phyloP scores from a whole-genome alignment of 306 rosid species.

The Biancaea sappan region DNA sequence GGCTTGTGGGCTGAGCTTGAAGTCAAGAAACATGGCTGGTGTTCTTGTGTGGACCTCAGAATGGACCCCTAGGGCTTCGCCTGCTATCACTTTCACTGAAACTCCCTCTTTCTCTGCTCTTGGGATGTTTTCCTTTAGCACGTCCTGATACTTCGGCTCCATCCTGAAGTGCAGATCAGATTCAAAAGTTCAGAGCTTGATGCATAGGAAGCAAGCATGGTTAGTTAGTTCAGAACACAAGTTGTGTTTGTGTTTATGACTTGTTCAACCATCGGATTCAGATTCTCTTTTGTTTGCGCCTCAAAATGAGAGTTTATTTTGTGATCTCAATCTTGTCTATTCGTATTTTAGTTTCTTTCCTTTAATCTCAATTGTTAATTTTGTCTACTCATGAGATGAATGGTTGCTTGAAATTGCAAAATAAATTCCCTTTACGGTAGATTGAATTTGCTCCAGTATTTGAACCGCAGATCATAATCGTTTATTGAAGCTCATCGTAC shows the following conservation, averaged over 20 bases:
- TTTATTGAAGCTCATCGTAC: too few relatives aligned
- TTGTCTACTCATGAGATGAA: too few relatives aligned
- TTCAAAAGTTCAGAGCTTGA: not conserved
- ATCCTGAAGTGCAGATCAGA: slow-evolving; percentile 48
- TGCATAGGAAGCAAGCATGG: not conserved
- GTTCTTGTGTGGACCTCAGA: slow-evolving; percentile 59
- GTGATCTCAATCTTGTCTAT: too few relatives aligned
- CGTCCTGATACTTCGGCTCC: slow-evolving; percentile 66
- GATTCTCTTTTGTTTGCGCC: too few relatives aligned
- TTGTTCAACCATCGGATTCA: not conserved
- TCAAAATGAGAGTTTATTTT: too few relatives aligned
- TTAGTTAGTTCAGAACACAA: not conserved
- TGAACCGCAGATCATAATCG: too few relatives aligned
- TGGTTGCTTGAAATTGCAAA: too few relatives aligned
- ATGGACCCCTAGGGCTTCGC: slow-evolving; percentile 58
- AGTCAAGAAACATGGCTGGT: slow-evolving; percentile 64
- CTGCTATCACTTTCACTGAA: slow-evolving; percentile 62
- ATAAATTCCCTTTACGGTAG: too few relatives aligned
- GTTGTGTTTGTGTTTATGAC: not conserved
- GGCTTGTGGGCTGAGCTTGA: slow-evolving; percentile 47
- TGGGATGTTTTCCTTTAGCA: slow-evolving; percentile 47
- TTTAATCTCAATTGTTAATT: too few relatives aligned
- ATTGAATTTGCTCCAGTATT: too few relatives aligned
- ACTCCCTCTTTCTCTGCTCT: slow-evolving; percentile 59
- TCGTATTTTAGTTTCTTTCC: too few relatives aligned